phyloP scores from a whole-genome alignment of 257 asterid species.

The Petunia secreta region DNA sequence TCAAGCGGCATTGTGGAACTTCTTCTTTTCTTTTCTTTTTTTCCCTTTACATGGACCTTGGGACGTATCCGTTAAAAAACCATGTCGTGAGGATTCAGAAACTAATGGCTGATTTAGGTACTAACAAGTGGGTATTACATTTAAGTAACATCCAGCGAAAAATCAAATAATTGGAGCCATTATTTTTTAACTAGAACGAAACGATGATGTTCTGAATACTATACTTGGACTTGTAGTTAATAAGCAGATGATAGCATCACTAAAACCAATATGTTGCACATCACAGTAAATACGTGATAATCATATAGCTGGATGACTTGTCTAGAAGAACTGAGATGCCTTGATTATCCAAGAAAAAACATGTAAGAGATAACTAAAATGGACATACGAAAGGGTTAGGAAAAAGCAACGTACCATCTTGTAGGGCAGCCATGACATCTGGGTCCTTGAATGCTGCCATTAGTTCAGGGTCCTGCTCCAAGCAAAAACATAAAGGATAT shows the following conservation, averaged over 20 bases:
- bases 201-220: not conserved
- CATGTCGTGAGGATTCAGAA: too few relatives aligned
- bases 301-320: not conserved
- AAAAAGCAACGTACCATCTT: slow-evolving; percentile 69
- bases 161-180: not conserved
- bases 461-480: slow-evolving; percentile 90
- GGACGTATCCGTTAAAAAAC: too few relatives aligned
- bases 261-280: not conserved
- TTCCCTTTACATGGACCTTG: not conserved
- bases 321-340: not conserved
- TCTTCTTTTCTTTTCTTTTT: not conserved
- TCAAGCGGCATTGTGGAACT: not conserved
- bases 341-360: not conserved
- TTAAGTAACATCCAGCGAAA: not conserved
- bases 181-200: not conserved
- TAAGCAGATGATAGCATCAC: not conserved
- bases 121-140: not conserved
- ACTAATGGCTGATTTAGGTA: not conserved
- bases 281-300: not conserved
- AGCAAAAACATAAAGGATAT: slow-evolving; percentile 28
- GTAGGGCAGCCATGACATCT: slow-evolving; percentile 97
- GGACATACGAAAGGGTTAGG: not conserved
- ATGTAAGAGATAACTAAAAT: not conserved
- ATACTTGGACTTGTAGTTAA: not conserved
- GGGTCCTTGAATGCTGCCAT: slow-evolving; percentile 99